These are phyloP conservation scores for Galerina marginata DNA, from an alignment of 768 basidiomycete genomes.

Conservation along the genomic window DNA sequence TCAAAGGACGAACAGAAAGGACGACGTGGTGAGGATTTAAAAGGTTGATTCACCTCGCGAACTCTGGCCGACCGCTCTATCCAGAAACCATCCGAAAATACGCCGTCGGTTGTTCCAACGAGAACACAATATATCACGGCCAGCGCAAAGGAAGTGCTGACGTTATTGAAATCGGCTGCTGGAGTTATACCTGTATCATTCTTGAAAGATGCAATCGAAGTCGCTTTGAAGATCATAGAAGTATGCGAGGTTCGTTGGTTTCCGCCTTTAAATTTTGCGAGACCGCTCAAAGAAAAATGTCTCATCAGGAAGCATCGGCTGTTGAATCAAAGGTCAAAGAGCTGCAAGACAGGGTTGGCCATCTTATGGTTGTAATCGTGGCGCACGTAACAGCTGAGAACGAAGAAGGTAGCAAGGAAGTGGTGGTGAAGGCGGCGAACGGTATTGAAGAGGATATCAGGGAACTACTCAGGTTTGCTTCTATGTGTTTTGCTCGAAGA, in stretches of 20 bases:
- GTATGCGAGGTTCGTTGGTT: constrained; percentile 1
- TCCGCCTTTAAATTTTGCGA: neutral
- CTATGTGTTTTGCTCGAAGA: neutral
- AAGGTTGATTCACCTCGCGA: no score
- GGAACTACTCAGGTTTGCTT: neutral
- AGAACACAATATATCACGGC: neutral
- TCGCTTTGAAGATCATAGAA: constrained; percentile 6
- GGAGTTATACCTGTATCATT: constrained; percentile 1
- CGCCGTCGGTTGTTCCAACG: no score
- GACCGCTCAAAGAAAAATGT: neutral
- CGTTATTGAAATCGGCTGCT: neutral
- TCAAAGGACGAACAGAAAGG: no score
- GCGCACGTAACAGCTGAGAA: neutral
- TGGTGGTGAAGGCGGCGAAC: neutral
- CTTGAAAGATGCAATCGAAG: neutral
- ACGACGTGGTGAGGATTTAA: no score
- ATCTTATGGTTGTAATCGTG: constrained; percentile 4
- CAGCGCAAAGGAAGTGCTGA: constrained; percentile 1
- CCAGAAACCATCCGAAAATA: no score
- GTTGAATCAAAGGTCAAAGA: constrained; percentile 9
- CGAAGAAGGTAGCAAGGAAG: constrained; percentile 4
- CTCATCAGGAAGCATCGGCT: constrained; percentile 2
- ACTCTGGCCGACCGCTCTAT: no score
- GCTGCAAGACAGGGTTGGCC: constrained; percentile 1
- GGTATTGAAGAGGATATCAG: constrained; percentile 6